These are phyloP conservation scores for Trichothecium roseum DNA, from an alignment of 2,329 filamentous ascomycete genomes.

Conservation along the genomic window DNA sequence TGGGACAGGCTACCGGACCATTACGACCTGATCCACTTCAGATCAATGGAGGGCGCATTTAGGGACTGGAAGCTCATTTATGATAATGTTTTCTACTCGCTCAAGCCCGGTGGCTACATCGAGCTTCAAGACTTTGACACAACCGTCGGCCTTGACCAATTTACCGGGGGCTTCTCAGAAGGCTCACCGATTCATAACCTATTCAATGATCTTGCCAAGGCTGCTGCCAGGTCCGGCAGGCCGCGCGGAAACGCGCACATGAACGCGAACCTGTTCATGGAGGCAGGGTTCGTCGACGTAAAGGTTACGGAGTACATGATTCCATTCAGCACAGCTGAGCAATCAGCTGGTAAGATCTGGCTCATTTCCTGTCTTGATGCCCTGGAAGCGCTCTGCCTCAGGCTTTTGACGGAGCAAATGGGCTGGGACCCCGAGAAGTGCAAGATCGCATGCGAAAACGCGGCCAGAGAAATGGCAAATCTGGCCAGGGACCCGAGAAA, in stretches of 20 bases:
- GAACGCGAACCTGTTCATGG: conserved; percentile 30
- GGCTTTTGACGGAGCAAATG: conserved; percentile 41
- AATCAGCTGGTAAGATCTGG: conserved; percentile 41
- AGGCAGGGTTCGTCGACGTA: conserved; percentile 42
- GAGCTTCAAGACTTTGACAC: conserved; percentile 45
- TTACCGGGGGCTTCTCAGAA: conserved; percentile 26
- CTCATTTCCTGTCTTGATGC: conserved; percentile 40
- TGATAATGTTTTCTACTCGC: conserved; percentile 37
- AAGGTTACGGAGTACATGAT: conserved; percentile 35
- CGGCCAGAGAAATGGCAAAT: conserved; percentile 36
- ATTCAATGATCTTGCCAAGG: conserved; percentile 28
- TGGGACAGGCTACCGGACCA: conserved; percentile 42
- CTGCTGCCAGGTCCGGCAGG: conserved; percentile 32
- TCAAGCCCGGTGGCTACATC: conserved; percentile 48
- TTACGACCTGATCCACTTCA: conserved; percentile 47
- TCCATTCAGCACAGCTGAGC: conserved; percentile 33
- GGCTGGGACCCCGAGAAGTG: conserved; percentile 40
- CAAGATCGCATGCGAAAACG: conserved; percentile 32
- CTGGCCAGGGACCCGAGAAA: conserved; percentile 35
- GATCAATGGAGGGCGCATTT: conserved; percentile 46
- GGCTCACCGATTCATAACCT: conserved; percentile 34
- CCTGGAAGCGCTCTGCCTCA: conserved; percentile 36
- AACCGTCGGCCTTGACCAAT: conserved; percentile 21
- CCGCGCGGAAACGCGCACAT: conserved; percentile 34
- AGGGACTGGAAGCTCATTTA: conserved; percentile 45